Evolutionary conservation across 164 flowering plant species (phyloP).

Genomic region (Santalum album): DNA sequence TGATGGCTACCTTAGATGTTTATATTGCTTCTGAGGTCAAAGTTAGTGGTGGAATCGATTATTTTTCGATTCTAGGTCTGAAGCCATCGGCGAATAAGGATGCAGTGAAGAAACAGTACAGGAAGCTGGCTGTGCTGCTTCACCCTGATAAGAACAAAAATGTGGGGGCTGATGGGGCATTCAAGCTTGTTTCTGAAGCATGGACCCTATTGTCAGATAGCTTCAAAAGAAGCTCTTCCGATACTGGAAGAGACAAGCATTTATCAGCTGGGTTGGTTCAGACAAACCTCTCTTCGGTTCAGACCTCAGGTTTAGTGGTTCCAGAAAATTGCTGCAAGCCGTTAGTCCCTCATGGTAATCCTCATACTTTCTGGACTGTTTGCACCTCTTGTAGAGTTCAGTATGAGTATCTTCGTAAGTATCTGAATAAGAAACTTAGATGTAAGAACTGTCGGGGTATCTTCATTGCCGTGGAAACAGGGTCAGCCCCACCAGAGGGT

Average conservation of each 20-base stretch:
- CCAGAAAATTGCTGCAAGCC: conserved; percentile 22
- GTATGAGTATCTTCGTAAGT: conserved; percentile 80
- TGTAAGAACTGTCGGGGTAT: conserved; percentile 73
- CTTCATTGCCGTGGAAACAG: conserved; percentile 71
- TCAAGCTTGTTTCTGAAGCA: conserved; percentile 73
- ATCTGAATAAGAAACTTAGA: conserved; percentile 58
- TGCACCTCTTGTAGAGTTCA: conserved; percentile 76
- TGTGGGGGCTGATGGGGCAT: conserved; percentile 88
- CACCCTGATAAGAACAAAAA: conserved; percentile 78
- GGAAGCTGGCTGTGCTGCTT: conserved; percentile 66
- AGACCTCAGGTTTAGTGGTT: conserved; percentile 27
- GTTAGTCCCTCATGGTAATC: conserved; percentile 29
- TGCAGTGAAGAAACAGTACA: conserved; percentile 56
- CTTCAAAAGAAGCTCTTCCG: conserved; percentile 41
- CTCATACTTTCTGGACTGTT: conserved; percentile 74
- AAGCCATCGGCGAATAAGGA: conserved; percentile 45
- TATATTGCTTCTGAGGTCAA: conserved; percentile 44
- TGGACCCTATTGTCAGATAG: conserved; percentile 56
- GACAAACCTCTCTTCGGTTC: conserved; percentile 20
- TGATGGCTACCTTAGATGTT: conserved; percentile 70
- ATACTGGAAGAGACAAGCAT: conserved; percentile 36
- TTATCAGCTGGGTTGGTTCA: conserved; percentile 18
- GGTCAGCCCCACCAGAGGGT: conserved; percentile 47
- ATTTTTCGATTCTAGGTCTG: conserved; percentile 63
- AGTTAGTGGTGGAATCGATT: conserved; percentile 52